A percentile compares a stretch with the other conserved stretches of the same genome.
Conservation (phyloP, 139 green algal genomes). For the Picochlorum sp. region DNA sequence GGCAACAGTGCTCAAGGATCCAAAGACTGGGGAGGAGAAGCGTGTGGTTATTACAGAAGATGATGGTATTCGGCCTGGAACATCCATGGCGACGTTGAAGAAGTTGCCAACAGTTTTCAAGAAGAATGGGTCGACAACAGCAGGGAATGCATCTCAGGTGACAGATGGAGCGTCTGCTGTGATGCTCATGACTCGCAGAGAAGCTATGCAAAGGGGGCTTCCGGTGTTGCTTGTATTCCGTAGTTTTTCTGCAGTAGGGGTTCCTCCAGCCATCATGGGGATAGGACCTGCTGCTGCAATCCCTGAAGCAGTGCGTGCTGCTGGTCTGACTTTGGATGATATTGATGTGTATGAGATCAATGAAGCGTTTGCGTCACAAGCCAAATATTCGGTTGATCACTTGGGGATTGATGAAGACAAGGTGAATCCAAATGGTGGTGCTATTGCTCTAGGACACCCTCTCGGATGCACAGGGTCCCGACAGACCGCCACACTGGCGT, state of each 20-base stretch:
- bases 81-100: slow-evolving; percentile 53
- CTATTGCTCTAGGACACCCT: slow-evolving; percentile 94
- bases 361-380: slow-evolving; percentile 88
- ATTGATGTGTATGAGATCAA: slow-evolving; percentile 99
- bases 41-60: slow-evolving; percentile 68
- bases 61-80: slow-evolving; percentile 82
- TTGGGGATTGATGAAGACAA: slow-evolving; percentile 77
- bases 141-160: slow-evolving; percentile 88
- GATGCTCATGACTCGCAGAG: slow-evolving; percentile 87
- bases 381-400: slow-evolving; percentile 60
- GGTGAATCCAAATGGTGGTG: slow-evolving; percentile 96
- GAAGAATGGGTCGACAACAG: slow-evolving; percentile 86
- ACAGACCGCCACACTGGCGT: slow-evolving; percentile 86
- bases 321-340: slow-evolving; percentile 77
- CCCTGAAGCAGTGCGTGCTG: slow-evolving; percentile 71
- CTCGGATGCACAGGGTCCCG: slow-evolving; percentile 72
- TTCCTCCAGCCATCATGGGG: slow-evolving; percentile 95
- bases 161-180: slow-evolving; percentile 86
- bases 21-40: slow-evolving; percentile 70
- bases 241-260: slow-evolving; percentile 79
- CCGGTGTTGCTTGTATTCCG: slow-evolving; percentile 90
- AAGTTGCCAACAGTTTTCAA: slow-evolving; percentile 86
- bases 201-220: slow-evolving; percentile 72
- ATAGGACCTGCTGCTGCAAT: slow-evolving; percentile 94
- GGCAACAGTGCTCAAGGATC: slow-evolving; percentile 71